Base-by-base conservation (phyloP, 768 basidiomycete species). In the Trametes coccinea region DNA sequence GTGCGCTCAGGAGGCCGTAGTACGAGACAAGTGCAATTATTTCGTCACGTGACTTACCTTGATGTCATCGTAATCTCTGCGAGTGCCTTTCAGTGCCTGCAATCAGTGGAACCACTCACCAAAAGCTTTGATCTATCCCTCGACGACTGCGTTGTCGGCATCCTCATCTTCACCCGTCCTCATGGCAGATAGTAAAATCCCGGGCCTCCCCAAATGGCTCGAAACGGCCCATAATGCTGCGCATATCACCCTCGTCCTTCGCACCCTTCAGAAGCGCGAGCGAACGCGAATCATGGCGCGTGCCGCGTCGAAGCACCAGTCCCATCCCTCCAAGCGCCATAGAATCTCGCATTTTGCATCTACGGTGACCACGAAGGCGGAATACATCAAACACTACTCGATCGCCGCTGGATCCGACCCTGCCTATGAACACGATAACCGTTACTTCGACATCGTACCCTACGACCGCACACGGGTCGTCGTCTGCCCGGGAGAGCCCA, bases 401-500 rank as follows among this genome's bases (percentile, higher is more conserved):
- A 75, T 85, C 61, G 71, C 78, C 5, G 70, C 78, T n/a, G 88
- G 83, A 17, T 72, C 70, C 51, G 71, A 78, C 51, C 77, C 77
- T 31, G 71, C 70, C 30, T 83, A 89, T 67, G 50, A 67, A 22
- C 66, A 66, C 48, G 73, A 72, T 34, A 93, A 93, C 76, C 88
- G 93, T 11, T 95, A 95, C 66, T 52, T 70, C 31, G 84, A 92
- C 67, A 81, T 95, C 55, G 74, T 83, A 49, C 90, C 93, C 0
- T 95, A 93, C 71, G 91, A 95, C 74, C 82, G 90, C 51, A 93
- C 90, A 0, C 82, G 90, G 14, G 85, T 93, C 33, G 70, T 83
- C n/a, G 78, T 86, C 14, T 76, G 76, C 11, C 48, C 58, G 1
- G 56, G 62, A 8, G 58, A 56, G 34, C 48, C 53, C 1, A 47